These are phyloP conservation scores for Bacidia rubella DNA, from an alignment of 495 filamentous ascomycete genomes.

Conservation along the genomic window DNA sequence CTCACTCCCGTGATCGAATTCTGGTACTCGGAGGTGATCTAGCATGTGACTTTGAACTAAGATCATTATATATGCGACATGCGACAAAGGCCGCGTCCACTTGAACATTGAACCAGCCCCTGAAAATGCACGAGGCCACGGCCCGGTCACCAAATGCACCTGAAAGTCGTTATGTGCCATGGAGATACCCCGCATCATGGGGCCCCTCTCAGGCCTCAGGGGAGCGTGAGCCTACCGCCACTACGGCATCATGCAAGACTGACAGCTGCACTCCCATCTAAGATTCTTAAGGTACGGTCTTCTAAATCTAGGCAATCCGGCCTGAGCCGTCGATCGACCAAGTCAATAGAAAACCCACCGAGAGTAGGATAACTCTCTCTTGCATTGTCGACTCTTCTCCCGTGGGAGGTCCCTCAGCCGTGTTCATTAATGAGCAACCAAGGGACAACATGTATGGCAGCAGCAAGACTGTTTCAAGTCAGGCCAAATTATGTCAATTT, in stretches of 20 bases:
- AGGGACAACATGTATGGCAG: background rate
- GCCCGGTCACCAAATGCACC: background rate
- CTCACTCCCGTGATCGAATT: background rate
- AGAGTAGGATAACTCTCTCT: background rate
- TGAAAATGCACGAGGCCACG: slow-evolving; percentile 10
- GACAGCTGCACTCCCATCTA: slow-evolving; percentile 1
- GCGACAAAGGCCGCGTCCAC: slow-evolving; percentile 8
- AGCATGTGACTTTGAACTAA: background rate
- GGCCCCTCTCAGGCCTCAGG: background rate
- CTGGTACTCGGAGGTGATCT: background rate
- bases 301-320: background rate
- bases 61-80: slow-evolving; percentile 14
- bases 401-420: background rate
- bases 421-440: background rate
- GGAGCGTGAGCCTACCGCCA: background rate
- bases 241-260: background rate
- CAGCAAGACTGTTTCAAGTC: background rate
- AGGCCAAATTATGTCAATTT: background rate
- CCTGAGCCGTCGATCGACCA: background rate
- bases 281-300: background rate
- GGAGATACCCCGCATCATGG: background rate
- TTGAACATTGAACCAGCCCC: background rate
- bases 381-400: background rate
- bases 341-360: background rate
- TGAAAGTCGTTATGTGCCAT: background rate